Base-by-base conservation (phyloP, 805 yeast genomes). In the Metschnikowia sp. region DNA sequence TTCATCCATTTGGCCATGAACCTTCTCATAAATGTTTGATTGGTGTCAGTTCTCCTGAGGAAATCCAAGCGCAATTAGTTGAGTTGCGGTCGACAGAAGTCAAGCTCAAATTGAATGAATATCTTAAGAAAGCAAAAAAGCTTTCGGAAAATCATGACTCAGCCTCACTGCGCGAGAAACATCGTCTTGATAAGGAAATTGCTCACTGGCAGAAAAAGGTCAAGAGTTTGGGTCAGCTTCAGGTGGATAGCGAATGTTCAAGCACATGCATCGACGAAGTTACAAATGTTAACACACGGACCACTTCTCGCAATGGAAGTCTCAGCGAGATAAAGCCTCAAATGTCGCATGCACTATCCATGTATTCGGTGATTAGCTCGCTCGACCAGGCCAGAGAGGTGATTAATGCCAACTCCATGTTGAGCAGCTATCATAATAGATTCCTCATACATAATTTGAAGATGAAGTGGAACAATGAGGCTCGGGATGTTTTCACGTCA, bases 401-500 rank as follows among this genome's bases (percentile, higher is more conserved):
- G 2, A 48, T 58, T 2, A 53, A 55, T 11, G 45, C 59, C 34
- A 56, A 59, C 22, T 45, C 63, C 6, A 52, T 61, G 7, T 65
- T 62, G 3, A 59, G 62, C 35, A 71, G 52, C 45, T 86, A 80
- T 64, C 77, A 76, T 49, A 90, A 91, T 61, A 70, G 89, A 41
- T 88, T 85, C 63, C 78, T 83, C 49, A 68, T 88, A 19, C 90
- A 89, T 55, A 81, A 84, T 47, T 74, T 88, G 63, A 79, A 83
- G 56, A 61, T 90, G 55, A 86, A 82, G 55, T 90, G 97, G 96
- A 84, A 86, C 63, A 83, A 86, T 50, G 60, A 69, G 3, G 76
- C 83, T 9, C 70, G 97, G 47, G 81, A 89, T 57, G 68, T 79
- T 10, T 67, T 88, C 39, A 76, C 79, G 60, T 76, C 81, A 38